A percentile compares a stretch with the other conserved stretches of the same genome.
These are phyloP conservation scores for Brassica rapa DNA, from an alignment of 345 rosid genomes.

Conservation along the genomic window DNA sequence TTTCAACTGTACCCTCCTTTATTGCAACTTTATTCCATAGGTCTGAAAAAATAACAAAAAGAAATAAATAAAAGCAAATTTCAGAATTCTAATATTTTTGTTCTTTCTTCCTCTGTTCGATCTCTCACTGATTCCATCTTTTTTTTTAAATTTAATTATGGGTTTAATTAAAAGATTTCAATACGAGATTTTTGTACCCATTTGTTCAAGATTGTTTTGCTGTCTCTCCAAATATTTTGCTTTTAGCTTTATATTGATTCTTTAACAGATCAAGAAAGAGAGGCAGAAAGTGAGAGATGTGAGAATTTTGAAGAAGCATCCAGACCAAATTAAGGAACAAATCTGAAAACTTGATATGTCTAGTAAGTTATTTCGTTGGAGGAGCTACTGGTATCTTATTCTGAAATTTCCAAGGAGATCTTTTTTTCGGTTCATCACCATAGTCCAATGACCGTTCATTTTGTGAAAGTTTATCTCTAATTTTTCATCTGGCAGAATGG, in stretches of 20 bases:
- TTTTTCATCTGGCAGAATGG: too few relatives aligned
- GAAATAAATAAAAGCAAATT: neutral
- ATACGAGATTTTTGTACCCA: neutral
- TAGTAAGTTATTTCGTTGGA: conserved; percentile 54
- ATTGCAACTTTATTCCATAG: neutral
- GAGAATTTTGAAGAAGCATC: conserved; percentile 95
- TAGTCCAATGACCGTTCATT: too few relatives aligned
- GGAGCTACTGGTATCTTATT: too few relatives aligned
- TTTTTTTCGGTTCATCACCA: too few relatives aligned
- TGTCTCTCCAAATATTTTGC: neutral
- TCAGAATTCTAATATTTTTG: neutral
- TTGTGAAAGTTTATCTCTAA: too few relatives aligned
- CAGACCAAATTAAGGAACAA: conserved; percentile 49
- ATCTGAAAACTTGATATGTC: conserved; percentile 74
- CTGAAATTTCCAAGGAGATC: too few relatives aligned
- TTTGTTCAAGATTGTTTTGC: neutral
- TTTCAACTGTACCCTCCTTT: neutral
- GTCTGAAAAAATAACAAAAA: neutral
- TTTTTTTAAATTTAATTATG: neutral
- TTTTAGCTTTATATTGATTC: neutral
- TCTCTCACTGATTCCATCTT: neutral
- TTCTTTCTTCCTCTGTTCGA: neutral
- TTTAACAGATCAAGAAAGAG: conserved; percentile 90
- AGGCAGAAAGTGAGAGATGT: conserved; percentile 97
- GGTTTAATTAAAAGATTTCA: conserved; percentile 1